Conservation (phyloP, 2,329 filamentous ascomycete genomes). For the Aplosporella prunicola region DNA sequence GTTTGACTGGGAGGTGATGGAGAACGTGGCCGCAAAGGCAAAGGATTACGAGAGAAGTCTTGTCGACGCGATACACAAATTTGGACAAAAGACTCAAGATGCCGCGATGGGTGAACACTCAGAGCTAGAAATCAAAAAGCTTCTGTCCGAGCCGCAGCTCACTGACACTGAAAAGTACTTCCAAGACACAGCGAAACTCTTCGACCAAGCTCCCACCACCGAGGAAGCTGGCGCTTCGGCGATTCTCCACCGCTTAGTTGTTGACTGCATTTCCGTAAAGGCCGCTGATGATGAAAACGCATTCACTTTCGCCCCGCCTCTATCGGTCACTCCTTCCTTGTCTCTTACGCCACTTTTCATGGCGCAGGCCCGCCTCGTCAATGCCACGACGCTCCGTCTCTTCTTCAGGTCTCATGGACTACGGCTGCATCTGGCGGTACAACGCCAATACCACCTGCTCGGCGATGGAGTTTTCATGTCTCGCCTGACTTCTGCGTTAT, state of each 20-base stretch:
- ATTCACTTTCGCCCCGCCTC: constrained; percentile 41
- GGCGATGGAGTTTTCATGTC: constrained; percentile 78
- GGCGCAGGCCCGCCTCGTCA: constrained; percentile 67
- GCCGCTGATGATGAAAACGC: background rate
- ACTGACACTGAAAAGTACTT: constrained; percentile 2
- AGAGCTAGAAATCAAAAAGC: background rate
- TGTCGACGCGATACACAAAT: constrained; percentile 22
- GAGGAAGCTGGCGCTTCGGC: constrained; percentile 2
- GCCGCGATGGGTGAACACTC: constrained; percentile 11
- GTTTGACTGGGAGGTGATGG: constrained; percentile 62
- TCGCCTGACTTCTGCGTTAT: constrained; percentile 71
- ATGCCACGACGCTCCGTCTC: constrained; percentile 63
- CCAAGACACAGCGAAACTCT: constrained; percentile 4
- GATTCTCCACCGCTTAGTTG: constrained; percentile 9
- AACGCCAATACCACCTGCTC: constrained; percentile 72
- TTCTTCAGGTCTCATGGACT: constrained; percentile 69
- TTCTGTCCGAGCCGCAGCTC: background rate
- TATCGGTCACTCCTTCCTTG: constrained; percentile 50
- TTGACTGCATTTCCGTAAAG: constrained; percentile 3
- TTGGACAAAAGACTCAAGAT: too few species aligned
- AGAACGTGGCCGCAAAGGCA: constrained; percentile 53
- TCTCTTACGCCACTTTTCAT: constrained; percentile 67
- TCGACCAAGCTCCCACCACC: constrained; percentile 1
- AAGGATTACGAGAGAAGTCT: constrained; percentile 40
- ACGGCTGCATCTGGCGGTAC: constrained; percentile 61